These are phyloP conservation scores for Eimeria zaria DNA, from an alignment of 169 alveolate species.

Conservation along the genomic window DNA sequence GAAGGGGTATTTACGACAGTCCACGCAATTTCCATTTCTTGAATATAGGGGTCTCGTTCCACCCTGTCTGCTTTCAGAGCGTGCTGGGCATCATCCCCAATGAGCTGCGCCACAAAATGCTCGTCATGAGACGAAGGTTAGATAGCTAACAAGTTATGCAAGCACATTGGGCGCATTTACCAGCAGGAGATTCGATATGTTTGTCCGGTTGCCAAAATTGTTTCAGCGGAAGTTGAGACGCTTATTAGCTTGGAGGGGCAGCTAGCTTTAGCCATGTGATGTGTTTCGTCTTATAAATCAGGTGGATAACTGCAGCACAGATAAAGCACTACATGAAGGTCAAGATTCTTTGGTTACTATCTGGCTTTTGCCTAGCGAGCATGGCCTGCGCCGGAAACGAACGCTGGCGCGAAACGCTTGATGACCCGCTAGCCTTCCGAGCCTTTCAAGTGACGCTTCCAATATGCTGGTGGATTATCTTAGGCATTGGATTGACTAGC, in stretches of 20 bases:
- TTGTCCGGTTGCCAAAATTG: not conserved
- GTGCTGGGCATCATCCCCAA: constrained; percentile 45
- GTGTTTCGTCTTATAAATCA: not conserved
- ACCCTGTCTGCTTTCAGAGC: constrained; percentile 11
- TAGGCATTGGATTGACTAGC: constrained; percentile 27
- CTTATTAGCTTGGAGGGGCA: not conserved
- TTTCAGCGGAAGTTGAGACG: not conserved
- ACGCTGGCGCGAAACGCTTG: constrained; percentile 69
- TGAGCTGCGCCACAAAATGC: constrained; percentile 70
- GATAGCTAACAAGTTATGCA: not conserved
- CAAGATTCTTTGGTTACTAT: constrained; percentile 54
- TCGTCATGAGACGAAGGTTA: constrained; percentile 52
- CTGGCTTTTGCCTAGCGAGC: constrained; percentile 69
- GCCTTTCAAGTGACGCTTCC: constrained; percentile 65
- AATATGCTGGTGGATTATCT: constrained; percentile 68
- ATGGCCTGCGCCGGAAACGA: constrained; percentile 69
- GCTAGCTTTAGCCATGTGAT: not conserved
- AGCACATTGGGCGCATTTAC: not conserved
- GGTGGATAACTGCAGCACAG: constrained; percentile 49
- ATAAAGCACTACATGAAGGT: constrained; percentile 36
- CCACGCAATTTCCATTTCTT: not conserved
- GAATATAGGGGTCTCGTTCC: not conserved
- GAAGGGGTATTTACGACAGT: not conserved
- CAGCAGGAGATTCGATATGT: not conserved
- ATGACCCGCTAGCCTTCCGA: constrained; percentile 62